Evolutionary conservation across 2,329 filamentous ascomycete genomes (phyloP).

Genomic region (Aspergillus udagawae): DNA sequence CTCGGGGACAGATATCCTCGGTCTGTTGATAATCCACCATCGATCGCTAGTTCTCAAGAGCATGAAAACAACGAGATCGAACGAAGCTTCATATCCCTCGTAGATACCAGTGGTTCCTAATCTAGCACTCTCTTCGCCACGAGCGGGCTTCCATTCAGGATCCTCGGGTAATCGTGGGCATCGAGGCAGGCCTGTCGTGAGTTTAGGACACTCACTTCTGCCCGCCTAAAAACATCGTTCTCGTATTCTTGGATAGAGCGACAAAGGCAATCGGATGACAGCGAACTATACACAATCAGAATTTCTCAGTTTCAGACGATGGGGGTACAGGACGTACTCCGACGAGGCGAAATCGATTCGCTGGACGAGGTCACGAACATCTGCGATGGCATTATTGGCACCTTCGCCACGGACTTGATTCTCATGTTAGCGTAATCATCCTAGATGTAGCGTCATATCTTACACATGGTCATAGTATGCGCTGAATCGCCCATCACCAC

Average conservation of each 20-base stretch:
- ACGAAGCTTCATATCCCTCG: too few relatives aligned
- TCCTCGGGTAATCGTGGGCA: constrained; percentile 49
- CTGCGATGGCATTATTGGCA: constrained; percentile 54
- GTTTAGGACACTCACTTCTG: constrained; percentile 46
- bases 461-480: constrained; percentile 60
- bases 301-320: neutral
- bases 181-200: constrained; percentile 53
- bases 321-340: neutral
- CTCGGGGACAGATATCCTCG: neutral
- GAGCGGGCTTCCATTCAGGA: constrained; percentile 37
- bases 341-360: constrained; percentile 16
- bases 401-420: constrained; percentile 53
- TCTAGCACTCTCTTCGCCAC: constrained; percentile 33
- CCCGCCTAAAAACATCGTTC: constrained; percentile 40
- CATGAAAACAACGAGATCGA: too few relatives aligned
- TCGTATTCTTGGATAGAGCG: constrained; percentile 39
- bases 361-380: constrained; percentile 46
- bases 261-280: constrained; percentile 3
- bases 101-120: too few relatives aligned
- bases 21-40: too few relatives aligned
- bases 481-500: constrained; percentile 54
- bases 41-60: too few relatives aligned
- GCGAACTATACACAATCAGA: constrained; percentile 6
- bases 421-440: neutral
- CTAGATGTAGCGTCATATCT: constrained; percentile 18